phyloP scores from a whole-genome alignment of 2,329 filamentous ascomycete genomes.

The Pseudogymnoascus pannorum region DNA sequence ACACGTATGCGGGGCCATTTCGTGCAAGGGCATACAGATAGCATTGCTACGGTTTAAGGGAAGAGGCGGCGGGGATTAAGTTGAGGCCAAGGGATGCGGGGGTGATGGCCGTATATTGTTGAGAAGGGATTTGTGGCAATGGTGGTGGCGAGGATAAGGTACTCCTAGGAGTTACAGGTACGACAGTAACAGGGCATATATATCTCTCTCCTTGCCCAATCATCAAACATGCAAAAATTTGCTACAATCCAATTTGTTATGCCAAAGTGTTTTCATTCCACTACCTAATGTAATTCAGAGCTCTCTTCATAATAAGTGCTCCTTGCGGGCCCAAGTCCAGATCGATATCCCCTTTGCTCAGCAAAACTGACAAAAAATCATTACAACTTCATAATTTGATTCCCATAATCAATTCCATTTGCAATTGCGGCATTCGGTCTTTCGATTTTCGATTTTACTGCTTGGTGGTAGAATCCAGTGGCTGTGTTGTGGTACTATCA shows the following conservation, averaged over 20 bases:
- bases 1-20: too few relatives aligned
- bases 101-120: too few relatives aligned
- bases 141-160: too few relatives aligned
- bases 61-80: too few relatives aligned
- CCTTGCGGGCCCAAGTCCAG: conserved; percentile 10
- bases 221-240: neutral
- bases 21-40: too few relatives aligned
- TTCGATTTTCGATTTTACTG: too few relatives aligned
- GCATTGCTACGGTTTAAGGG: too few relatives aligned
- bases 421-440: neutral
- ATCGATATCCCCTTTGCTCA: neutral
- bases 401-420: conserved; percentile 8
- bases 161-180: too few relatives aligned
- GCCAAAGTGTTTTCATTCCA: conserved; percentile 5
- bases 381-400: neutral
- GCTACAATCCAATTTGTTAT: neutral
- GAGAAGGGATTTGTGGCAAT: too few relatives aligned
- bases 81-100: too few relatives aligned
- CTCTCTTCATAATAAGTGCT: conserved; percentile 9
- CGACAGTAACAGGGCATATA: too few relatives aligned
- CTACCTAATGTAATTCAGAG: neutral
- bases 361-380: conserved; percentile 1
- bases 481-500: conserved; percentile 24
- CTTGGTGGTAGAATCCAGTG: conserved; percentile 17
- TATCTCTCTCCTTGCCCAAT: too few relatives aligned